Percentiles rank a stretch among this genome's conserved stretches.
Conservation (phyloP, 2,329 filamentous ascomycete species). For the Penicillium sp. region DNA sequence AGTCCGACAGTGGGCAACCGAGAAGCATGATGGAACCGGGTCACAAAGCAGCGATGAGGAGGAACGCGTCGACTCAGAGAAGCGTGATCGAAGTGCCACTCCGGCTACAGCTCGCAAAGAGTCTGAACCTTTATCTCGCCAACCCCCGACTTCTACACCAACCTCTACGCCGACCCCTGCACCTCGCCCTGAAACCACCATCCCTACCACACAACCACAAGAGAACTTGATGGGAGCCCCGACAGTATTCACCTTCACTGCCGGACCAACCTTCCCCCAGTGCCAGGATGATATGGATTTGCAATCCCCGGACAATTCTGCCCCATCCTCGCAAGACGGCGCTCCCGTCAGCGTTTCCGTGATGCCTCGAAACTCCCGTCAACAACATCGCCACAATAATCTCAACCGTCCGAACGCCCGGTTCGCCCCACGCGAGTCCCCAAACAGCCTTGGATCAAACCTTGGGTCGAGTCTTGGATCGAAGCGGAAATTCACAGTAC, state of each 20-base stretch:
- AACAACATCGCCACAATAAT: slow-evolving; percentile 41
- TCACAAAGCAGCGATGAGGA: slow-evolving; percentile 46
- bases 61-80: slow-evolving; percentile 40
- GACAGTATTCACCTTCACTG: slow-evolving; percentile 46
- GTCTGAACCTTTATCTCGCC: neutral
- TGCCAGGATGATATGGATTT: slow-evolving; percentile 44
- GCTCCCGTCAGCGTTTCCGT: slow-evolving; percentile 45
- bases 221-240: slow-evolving; percentile 30
- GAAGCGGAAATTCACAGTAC: slow-evolving; percentile 49
- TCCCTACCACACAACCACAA: slow-evolving; percentile 20
- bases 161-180: slow-evolving; percentile 30
- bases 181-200: slow-evolving; percentile 20
- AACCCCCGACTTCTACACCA: slow-evolving; percentile 24
- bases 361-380: slow-evolving; percentile 42
- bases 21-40: slow-evolving; percentile 46
- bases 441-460: slow-evolving; percentile 43
- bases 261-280: slow-evolving; percentile 41
- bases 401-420: slow-evolving; percentile 38
- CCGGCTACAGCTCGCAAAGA: slow-evolving; percentile 36
- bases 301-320: slow-evolving; percentile 39
- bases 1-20: slow-evolving; percentile 61
- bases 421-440: slow-evolving; percentile 39
- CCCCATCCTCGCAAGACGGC: slow-evolving; percentile 30
- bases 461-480: slow-evolving; percentile 39
- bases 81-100: slow-evolving; percentile 38